Evolutionary conservation across 2,329 filamentous ascomycete genomes (phyloP).

Genomic region (Annulohypoxylon truncatum): DNA sequence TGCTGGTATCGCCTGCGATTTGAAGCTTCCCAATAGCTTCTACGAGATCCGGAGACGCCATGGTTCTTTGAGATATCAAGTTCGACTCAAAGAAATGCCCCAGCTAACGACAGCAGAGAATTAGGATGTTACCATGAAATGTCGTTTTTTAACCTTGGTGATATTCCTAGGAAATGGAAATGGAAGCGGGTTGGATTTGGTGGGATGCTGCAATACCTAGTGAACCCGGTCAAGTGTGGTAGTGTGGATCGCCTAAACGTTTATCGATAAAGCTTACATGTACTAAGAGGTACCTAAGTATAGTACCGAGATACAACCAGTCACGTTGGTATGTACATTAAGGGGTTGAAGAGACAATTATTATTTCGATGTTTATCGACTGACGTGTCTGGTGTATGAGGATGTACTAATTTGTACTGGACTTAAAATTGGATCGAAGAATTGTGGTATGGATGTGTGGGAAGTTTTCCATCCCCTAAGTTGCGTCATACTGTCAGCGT

Average conservation of each 20-base stretch:
- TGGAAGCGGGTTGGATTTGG: slow-evolving; percentile 10
- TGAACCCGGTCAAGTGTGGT: neutral
- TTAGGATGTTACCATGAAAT: slow-evolving; percentile 15
- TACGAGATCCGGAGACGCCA: slow-evolving; percentile 54
- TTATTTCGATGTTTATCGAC: neutral
- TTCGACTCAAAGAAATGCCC: slow-evolving; percentile 10
- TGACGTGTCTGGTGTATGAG: too few species aligned
- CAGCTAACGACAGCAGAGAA: neutral
- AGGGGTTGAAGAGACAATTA: neutral
- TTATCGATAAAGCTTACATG: slow-evolving; percentile 15
- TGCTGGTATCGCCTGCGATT: slow-evolving; percentile 55
- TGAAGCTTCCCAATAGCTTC: slow-evolving; percentile 64
- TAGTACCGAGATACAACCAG: neutral
- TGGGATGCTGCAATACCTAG: slow-evolving; percentile 10
- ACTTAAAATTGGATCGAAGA: neutral
- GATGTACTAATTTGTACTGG: neutral
- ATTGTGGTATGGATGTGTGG: neutral
- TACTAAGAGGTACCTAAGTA: neutral
- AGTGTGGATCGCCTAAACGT: neutral
- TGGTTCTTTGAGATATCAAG: slow-evolving; percentile 25
- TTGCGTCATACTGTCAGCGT: neutral
- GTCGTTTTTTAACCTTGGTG: slow-evolving; percentile 10
- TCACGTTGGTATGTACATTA: too few species aligned
- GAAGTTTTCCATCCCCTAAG: neutral
- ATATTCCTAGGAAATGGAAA: neutral